Evolutionary conservation across 371 early-diverging fungal species (phyloP), one percentile per base, ranked within the genome.

Genomic region (Mortierella sp.): DNA sequence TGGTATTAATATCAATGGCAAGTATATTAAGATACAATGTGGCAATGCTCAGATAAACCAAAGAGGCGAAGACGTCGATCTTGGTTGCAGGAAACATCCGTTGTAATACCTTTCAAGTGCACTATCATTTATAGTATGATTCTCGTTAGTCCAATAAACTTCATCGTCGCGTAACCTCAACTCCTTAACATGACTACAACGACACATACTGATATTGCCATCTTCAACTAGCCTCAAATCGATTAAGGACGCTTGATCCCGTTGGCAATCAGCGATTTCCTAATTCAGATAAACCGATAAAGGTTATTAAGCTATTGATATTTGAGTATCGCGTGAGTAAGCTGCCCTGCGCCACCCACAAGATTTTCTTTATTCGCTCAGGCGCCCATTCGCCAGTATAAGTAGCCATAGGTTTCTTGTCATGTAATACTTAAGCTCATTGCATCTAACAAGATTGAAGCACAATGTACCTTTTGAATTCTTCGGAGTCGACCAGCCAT

Each of bases 201-300:
- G 15, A 15, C 35, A 69, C 80, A 19, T 79, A 79, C 80, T 79
- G 34, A 79, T 79, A 61, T 79, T 70, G 12, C 70, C 62, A 34
- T 79, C 80, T 23, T 79, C 74, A 1, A 77, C 72, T 0, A 70
- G 56, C 9, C 49, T 63, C 43, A 79, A 47, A 42, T 64, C 70
- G 31, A 79, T 79, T 37, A 66, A 53, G 6, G 80, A 79, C 2
- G 80, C 69, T n/a, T 70, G 62, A 23, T 79, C 80, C 49, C 66
- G 57, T 60, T 79, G 80, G 22, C 74, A 70, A 32, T 79, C 80
- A 29, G 71, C 62, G 34, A 79, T 79, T 56, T 79, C 80, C 80
- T 79, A 66, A 9, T n/a, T 35, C 8, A 7, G n/a, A 13, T 32
- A 19, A 23, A 23, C 10, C 23, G 23, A 54, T n/a, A 51, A 51